Evolutionary conservation across 768 basidiomycete genomes (phyloP).

Genomic region (Lactarius vividus): DNA sequence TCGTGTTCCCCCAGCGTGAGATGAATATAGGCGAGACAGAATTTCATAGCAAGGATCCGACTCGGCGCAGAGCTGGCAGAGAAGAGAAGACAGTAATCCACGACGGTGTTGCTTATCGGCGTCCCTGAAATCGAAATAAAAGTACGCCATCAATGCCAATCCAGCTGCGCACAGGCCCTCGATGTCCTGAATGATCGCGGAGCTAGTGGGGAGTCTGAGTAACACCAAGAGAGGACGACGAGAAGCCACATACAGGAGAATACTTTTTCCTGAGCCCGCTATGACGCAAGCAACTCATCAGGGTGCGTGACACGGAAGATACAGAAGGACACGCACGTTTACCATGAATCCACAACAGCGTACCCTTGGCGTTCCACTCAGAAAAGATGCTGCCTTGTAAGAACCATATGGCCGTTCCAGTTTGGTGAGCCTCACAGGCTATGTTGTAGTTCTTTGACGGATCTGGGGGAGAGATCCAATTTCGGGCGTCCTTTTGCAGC

Average conservation of each 20-base stretch:
- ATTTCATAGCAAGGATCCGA: background rate
- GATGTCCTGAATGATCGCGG: background rate
- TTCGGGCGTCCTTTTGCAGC: background rate
- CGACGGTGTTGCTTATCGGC: background rate
- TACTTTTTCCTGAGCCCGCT: background rate
- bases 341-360: background rate
- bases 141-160: slow-evolving; percentile 2
- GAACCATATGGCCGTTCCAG: background rate
- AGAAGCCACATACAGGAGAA: background rate
- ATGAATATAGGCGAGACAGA: background rate
- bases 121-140: background rate
- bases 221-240: background rate
- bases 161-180: background rate
- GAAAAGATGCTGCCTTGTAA: background rate
- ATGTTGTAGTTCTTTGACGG: background rate
- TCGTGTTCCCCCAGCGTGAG: background rate
- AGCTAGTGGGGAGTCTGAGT: background rate
- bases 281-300: background rate
- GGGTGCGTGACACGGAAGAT: background rate
- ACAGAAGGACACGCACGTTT: background rate
- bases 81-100: background rate
- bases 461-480: background rate
- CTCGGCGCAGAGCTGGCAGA: background rate
- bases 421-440: background rate
- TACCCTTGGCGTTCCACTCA: background rate